Evolutionary conservation across 257 asterid genomes (phyloP).

Genomic region (Thymus quinquecostatus): DNA sequence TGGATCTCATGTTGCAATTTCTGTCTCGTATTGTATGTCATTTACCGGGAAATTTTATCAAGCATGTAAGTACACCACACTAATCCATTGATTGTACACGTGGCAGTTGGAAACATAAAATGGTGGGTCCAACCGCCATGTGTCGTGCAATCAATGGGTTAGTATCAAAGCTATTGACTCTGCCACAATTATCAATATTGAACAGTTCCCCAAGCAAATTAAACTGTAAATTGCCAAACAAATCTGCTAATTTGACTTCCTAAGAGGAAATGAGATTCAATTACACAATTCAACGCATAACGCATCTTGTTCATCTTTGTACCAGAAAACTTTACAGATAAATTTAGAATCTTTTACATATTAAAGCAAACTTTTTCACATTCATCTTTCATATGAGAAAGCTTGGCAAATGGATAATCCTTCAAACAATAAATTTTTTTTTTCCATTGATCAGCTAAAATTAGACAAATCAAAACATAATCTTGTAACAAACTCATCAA

Average conservation of each 20-base stretch:
- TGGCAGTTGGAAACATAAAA: no score
- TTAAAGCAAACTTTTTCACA: not conserved
- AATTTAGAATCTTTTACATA: not conserved
- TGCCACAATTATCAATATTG: not conserved
- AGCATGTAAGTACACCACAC: no score
- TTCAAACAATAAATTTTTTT: not conserved
- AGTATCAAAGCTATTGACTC: not conserved
- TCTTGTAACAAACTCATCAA: not conserved
- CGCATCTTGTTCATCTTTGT: not conserved
- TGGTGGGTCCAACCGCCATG: no score
- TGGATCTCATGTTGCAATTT: conserved; percentile 15
- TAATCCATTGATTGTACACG: no score
- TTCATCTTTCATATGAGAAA: conserved; percentile 8
- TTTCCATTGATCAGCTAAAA: conserved; percentile 20
- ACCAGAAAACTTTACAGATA: conserved; percentile 14
- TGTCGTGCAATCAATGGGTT: no score
- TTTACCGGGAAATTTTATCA: not conserved
- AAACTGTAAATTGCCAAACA: not conserved
- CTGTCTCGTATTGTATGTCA: conserved; percentile 12
- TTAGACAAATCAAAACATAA: conserved; percentile 1
- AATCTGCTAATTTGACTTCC: conserved; percentile 10
- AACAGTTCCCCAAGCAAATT: not conserved
- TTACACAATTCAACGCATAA: not conserved
- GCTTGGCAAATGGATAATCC: not conserved
- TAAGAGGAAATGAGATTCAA: not conserved